phyloP scores from a whole-genome alignment of 164 flowering plant species.

The Magnolia kwangsiensis region DNA sequence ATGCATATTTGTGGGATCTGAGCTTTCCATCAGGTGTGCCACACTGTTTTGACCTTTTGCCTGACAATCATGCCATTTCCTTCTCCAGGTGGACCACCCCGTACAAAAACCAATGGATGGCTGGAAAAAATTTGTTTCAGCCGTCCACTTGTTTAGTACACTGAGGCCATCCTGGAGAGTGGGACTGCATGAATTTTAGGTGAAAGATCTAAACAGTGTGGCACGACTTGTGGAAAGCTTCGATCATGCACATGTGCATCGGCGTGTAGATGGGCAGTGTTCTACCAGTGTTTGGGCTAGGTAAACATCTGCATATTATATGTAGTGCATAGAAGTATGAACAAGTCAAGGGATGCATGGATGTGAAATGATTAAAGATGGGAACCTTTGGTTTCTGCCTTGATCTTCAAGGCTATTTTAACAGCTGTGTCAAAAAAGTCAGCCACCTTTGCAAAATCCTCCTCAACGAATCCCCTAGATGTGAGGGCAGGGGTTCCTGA shows the following conservation, averaged over 20 bases:
- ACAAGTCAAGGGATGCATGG: not conserved
- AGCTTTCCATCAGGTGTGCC: not conserved
- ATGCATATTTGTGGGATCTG: not conserved
- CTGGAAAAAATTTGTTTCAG: not conserved
- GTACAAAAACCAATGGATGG: not conserved
- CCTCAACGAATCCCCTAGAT: conserved; percentile 92
- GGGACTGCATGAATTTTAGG: too few relatives aligned
- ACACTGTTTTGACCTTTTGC: not conserved
- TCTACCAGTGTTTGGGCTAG: not conserved
- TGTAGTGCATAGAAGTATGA: not conserved
- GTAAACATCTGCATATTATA: not conserved
- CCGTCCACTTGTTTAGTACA: not conserved
- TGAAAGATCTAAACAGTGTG: not conserved
- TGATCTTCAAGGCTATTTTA: conserved; percentile 75
- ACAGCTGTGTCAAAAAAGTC: conserved; percentile 87
- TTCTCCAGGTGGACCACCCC: not conserved
- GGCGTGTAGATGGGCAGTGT: not conserved
- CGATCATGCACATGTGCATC: not conserved
- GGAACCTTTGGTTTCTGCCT: conserved; percentile 76
- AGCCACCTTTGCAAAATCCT: conserved; percentile 92
- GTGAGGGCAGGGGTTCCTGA: conserved; percentile 99
- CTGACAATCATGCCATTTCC: not conserved
- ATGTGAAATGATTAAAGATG: conserved; percentile 1
- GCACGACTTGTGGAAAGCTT: not conserved
- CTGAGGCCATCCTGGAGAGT: not conserved